Conservation (phyloP, 352 stramenopile species). For the Phytophthora chlamydospora region DNA sequence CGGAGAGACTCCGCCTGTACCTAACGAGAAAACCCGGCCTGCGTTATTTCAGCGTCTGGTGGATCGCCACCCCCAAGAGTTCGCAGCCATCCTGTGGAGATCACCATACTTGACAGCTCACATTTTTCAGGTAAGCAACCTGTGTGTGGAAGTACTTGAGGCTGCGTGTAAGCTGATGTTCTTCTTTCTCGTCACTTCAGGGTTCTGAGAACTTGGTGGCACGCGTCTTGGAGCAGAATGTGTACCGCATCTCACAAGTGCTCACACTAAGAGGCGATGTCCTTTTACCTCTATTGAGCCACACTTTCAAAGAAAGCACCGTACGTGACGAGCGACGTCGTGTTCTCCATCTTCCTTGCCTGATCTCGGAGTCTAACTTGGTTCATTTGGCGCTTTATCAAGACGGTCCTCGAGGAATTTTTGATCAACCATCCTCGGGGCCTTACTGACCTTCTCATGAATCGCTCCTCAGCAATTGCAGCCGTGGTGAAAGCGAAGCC, state of each 20-base stretch:
- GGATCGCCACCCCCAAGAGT: conserved; percentile 58
- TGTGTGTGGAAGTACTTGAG: background rate
- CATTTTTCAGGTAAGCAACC: conserved; percentile 63
- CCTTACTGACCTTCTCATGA: conserved; percentile 64
- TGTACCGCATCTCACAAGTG: conserved; percentile 66
- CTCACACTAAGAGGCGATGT: conserved; percentile 60
- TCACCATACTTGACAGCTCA: conserved; percentile 70
- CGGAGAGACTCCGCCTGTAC: conserved; percentile 18
- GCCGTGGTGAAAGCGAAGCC: conserved; percentile 56
- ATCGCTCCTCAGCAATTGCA: conserved; percentile 54
- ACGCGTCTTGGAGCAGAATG: conserved; percentile 77
- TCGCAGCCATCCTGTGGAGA: conserved; percentile 60
- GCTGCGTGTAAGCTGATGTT: background rate
- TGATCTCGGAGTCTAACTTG: background rate
- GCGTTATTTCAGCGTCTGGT: conserved; percentile 66
- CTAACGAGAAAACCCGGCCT: conserved; percentile 6
- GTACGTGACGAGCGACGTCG: conserved; percentile 28
- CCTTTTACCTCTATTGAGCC: conserved; percentile 56
- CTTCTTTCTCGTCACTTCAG: conserved; percentile 23
- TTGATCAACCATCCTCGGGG: conserved; percentile 64
- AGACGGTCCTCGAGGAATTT: conserved; percentile 74
- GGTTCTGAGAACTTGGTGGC: conserved; percentile 61
- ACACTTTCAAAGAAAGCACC: conserved; percentile 67
- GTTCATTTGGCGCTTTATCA: background rate
- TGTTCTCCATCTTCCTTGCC: too few relatives aligned